Percentiles rank a stretch among this genome's conserved stretches.
Conservation (phyloP, 2,329 filamentous ascomycete genomes). For the Metarhizium sp. region DNA sequence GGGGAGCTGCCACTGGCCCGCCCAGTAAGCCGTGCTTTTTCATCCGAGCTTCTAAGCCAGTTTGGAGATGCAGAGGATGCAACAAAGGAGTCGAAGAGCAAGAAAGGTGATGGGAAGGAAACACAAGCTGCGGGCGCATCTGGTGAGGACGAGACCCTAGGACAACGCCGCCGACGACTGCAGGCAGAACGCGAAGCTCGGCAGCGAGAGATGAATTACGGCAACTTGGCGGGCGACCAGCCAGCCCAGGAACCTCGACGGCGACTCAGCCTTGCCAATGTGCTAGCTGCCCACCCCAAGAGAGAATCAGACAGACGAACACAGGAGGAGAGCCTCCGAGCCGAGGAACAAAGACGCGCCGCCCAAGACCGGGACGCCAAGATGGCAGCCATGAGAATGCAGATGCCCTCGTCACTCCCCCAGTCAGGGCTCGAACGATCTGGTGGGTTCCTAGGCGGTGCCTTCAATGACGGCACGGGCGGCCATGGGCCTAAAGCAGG, state of each 20-base stretch:
- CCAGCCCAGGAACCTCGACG: slow-evolving; percentile 11
- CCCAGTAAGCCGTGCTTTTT: slow-evolving; percentile 57
- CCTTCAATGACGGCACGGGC: slow-evolving; percentile 44
- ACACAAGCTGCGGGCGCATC: slow-evolving; percentile 15
- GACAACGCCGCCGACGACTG: slow-evolving; percentile 64
- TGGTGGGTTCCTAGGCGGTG: slow-evolving; percentile 40
- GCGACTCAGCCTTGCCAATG: slow-evolving; percentile 49
- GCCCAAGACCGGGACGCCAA: slow-evolving; percentile 35
- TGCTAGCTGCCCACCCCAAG: slow-evolving; percentile 37
- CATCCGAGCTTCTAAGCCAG: slow-evolving; percentile 57
- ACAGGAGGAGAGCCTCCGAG: slow-evolving; percentile 29
- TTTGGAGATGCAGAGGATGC: slow-evolving; percentile 43
- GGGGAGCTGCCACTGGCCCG: slow-evolving; percentile 41
- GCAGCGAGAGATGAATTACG: slow-evolving; percentile 41
- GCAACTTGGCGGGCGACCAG: slow-evolving; percentile 14
- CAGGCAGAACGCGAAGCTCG: slow-evolving; percentile 61
- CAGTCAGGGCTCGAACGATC: slow-evolving; percentile 21
- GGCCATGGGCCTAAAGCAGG: slow-evolving; percentile 22
- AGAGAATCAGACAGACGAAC: slow-evolving; percentile 30
- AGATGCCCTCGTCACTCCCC: slow-evolving; percentile 36
- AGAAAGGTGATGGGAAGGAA: slow-evolving; percentile 18
- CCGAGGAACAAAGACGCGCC: slow-evolving; percentile 31
- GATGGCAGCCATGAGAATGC: slow-evolving; percentile 36
- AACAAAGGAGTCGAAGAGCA: slow-evolving; percentile 15
- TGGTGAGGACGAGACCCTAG: slow-evolving; percentile 64